Evolutionary conservation across 345 rosid genomes (phyloP), one percentile per base, ranked within the genome.

Genomic region (Populus deltoides): DNA sequence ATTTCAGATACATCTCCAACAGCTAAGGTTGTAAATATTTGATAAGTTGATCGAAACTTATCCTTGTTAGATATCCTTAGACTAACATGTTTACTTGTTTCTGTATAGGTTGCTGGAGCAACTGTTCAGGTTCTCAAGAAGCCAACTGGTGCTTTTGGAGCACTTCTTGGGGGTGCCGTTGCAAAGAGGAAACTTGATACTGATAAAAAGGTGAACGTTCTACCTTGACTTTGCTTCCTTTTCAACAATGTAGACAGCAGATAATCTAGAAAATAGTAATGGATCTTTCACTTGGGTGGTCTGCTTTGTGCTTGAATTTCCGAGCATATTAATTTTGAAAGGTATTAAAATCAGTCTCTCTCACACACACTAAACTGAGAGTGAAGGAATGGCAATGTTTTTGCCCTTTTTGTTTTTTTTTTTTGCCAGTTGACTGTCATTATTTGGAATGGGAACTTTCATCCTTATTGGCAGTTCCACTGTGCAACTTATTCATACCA

Each of bases 101-200:
- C 73, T 74, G 71, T 55, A 53, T 80, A 93, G 98, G 88, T 63
- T 80, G 43, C 86, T 78, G 88, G 77, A 77, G 93, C 90, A 39
- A 78, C 85, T 55, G 86, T 86, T 83, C 92, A 83, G 82, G 86
- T 72, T 80, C 85, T 75, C 63, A 89, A 87, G 92, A 90, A 88
- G 78, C 92, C 90, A 77, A 85, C 78, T 71, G 77, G 90, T 80
- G 87, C 84, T 76, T 83, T 92, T 39, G 93, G 91, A 73, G 90
- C 88, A 17, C 78, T 91, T 80, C 83, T 86, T 53, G 92, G 92
- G 45, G 80, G 72, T 24, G 66, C 75, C 24, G 81, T 77, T 29
- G 63, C 85, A 35, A 90, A 89, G 86, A 90, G 87, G 77, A 89
- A 83, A 72, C 76, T 75, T 74, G 88, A 78, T 71, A 73, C 53